Evolutionary conservation across 208 protist genomes (phyloP).

Genomic region (Leishmania tarentolae): DNA sequence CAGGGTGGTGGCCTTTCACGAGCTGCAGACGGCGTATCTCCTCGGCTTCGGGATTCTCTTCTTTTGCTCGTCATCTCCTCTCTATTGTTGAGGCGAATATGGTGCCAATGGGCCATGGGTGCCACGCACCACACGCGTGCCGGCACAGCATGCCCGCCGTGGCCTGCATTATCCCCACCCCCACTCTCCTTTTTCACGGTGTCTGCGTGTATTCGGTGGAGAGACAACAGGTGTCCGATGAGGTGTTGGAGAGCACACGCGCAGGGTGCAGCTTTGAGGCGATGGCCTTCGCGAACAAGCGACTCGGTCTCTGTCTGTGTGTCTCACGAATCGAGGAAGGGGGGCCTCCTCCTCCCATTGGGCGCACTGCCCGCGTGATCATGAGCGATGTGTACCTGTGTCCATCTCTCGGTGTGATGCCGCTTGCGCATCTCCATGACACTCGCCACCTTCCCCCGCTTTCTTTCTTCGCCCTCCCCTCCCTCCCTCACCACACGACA

Average conservation of each 20-base stretch:
- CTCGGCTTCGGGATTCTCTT: conserved; percentile 60
- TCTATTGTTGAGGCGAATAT: conserved; percentile 9
- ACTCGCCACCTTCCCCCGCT: too few species aligned
- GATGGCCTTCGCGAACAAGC: too few species aligned
- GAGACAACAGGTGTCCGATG: not conserved
- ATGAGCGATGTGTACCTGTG: not conserved
- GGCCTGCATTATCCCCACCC: not conserved
- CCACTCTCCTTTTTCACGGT: not conserved
- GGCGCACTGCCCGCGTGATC: not conserved
- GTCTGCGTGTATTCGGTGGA: not conserved
- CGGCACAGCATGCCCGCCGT: not conserved
- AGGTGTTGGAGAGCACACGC: too few species aligned
- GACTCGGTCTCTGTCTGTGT: too few species aligned
- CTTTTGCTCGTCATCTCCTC: conserved; percentile 31
- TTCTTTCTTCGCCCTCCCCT: not conserved
- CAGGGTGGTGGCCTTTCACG: conserved; percentile 46
- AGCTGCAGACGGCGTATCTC: conserved; percentile 51
- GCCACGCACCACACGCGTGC: not conserved
- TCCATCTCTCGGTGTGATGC: not conserved
- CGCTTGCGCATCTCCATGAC: not conserved
- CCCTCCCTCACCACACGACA: not conserved
- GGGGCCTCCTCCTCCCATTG: not conserved
- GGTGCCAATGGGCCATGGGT: not conserved
- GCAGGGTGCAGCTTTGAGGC: not conserved
- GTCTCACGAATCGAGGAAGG: too few species aligned